Conservation (phyloP, 108 stramenopile genomes). For the Aurantiochytrium sp. region DNA sequence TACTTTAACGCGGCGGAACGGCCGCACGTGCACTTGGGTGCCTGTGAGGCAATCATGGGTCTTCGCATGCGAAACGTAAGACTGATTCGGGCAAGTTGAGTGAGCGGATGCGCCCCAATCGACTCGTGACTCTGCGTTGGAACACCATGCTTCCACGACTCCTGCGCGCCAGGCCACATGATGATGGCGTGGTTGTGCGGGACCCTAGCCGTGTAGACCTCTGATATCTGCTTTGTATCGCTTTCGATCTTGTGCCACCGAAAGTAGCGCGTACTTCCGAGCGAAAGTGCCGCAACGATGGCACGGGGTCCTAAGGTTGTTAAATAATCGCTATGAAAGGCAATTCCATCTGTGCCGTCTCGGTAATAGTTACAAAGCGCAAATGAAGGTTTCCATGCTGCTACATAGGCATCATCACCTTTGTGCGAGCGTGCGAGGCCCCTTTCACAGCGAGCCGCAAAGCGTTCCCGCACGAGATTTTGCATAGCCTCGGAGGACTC, state of each 20-base stretch:
- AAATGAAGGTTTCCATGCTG: not conserved
- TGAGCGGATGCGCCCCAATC: not conserved
- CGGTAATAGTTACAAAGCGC: not conserved
- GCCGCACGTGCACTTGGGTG: not conserved
- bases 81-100: not conserved
- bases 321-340: not conserved
- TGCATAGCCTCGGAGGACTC: not conserved
- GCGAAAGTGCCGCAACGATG: not conserved
- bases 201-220: not conserved
- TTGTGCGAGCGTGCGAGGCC: not conserved
- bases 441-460: not conserved
- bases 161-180: not conserved
- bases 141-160: not conserved
- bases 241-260: not conserved
- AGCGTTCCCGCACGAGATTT: not conserved
- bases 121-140: not conserved
- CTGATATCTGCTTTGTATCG: not conserved
- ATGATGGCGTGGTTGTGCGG: not conserved
- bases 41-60: not conserved
- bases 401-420: not conserved
- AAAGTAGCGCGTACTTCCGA: not conserved
- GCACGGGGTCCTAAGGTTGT: not conserved
- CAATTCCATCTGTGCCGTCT: not conserved
- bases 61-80: slow-evolving; percentile 2
- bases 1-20: not conserved